Conservation (phyloP, 2,329 filamentous ascomycete genomes). For the Dactylellina leptospora region DNA sequence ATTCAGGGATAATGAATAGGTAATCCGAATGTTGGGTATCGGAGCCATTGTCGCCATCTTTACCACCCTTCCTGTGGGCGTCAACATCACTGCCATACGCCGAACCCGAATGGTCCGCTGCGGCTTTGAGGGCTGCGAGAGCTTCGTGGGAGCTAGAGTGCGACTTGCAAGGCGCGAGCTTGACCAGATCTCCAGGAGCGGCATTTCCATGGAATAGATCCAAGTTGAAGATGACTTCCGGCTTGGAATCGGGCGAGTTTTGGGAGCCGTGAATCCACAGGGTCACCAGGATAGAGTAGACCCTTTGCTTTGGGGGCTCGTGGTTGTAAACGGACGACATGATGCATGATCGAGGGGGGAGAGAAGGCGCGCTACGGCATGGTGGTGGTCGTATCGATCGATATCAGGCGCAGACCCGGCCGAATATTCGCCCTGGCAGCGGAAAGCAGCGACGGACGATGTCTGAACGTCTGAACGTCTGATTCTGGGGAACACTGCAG, state of each 20-base stretch:
- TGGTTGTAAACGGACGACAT: slow-evolving; percentile 33
- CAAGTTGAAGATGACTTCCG: slow-evolving; percentile 47
- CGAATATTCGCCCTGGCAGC: background rate
- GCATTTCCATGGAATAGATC: slow-evolving; percentile 35
- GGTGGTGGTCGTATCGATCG: background rate
- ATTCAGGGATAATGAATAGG: slow-evolving; percentile 44
- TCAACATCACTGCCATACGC: slow-evolving; percentile 36
- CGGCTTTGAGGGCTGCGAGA: slow-evolving; percentile 32
- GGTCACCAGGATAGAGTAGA: slow-evolving; percentile 30
- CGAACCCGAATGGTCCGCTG: slow-evolving; percentile 23
- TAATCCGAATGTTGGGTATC: slow-evolving; percentile 40
- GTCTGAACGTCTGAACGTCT: background rate
- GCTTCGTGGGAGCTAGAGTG: slow-evolving; percentile 46
- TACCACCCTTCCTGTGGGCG: slow-evolving; percentile 17
- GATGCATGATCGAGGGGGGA: background rate
- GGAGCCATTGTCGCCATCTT: slow-evolving; percentile 25
- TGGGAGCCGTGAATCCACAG: slow-evolving; percentile 49
- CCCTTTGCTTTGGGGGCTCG: slow-evolving; percentile 30
- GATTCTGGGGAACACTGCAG: background rate
- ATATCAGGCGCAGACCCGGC: background rate
- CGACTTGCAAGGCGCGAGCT: slow-evolving; percentile 46
- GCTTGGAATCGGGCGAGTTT: slow-evolving; percentile 22
- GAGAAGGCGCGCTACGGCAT: slow-evolving; percentile 30
- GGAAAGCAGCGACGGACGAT: background rate
- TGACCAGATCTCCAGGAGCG: slow-evolving; percentile 34